A percentile compares a stretch with the other conserved stretches of the same genome.
These are phyloP conservation scores for Xylariaceae sp. DNA, from an alignment of 2,329 filamentous ascomycete genomes.

Conservation along the genomic window DNA sequence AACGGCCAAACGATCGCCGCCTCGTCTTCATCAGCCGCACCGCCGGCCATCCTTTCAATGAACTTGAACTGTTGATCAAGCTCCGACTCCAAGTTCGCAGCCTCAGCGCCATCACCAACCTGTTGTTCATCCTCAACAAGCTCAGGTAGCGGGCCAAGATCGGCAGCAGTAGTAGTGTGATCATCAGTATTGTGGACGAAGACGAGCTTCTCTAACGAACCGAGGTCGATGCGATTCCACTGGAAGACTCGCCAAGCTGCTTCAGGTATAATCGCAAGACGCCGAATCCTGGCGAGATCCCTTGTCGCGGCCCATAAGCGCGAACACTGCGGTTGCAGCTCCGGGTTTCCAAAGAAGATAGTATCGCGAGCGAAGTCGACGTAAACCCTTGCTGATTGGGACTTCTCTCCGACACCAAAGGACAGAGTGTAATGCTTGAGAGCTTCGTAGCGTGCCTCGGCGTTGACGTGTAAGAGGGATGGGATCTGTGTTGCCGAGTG, in stretches of 20 bases:
- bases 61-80: conserved; percentile 19
- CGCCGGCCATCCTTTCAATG: conserved; percentile 18
- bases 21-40: conserved; percentile 7
- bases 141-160: conserved; percentile 22
- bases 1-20: conserved; percentile 14
- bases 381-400: conserved; percentile 27
- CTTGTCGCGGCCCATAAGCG: conserved; percentile 26
- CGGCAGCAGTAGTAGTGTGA: conserved; percentile 25
- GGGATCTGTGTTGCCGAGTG: conserved; percentile 29
- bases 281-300: conserved; percentile 24
- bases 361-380: conserved; percentile 31
- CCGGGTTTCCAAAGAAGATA: conserved; percentile 29
- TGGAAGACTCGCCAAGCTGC: conserved; percentile 30
- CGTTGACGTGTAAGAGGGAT: conserved; percentile 31
- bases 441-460: conserved; percentile 31
- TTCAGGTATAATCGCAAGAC: conserved; percentile 31
- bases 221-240: conserved; percentile 26
- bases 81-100: conserved; percentile 19
- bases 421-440: conserved; percentile 30
- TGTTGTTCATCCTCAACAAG: conserved; percentile 30
- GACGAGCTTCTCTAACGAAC: conserved; percentile 28
- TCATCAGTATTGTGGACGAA: conserved; percentile 30
- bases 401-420: conserved; percentile 22
- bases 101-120: conserved; percentile 12
- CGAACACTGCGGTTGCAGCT: conserved; percentile 27